Evolutionary conservation across 345 rosid genomes (phyloP).

Genomic region (Stellera chamaejasme): DNA sequence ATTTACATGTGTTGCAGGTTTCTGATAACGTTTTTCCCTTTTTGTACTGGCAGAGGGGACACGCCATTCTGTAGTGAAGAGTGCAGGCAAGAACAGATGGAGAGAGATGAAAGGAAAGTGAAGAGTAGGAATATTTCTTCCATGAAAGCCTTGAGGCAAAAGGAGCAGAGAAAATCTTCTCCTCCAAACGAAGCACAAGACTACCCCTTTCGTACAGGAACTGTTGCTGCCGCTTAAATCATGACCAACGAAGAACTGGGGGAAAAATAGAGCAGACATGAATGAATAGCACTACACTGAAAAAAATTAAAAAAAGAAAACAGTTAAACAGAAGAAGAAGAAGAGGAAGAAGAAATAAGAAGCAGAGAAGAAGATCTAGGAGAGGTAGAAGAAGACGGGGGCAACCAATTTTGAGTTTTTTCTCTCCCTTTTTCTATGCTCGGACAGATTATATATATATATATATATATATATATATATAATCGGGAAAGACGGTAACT

Average conservation of each 20-base stretch:
- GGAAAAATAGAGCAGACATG: not conserved
- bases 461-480: not conserved
- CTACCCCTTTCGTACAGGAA: constrained; percentile 28
- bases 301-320: not conserved
- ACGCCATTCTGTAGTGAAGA: constrained; percentile 81
- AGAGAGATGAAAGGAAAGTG: constrained; percentile 51
- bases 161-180: constrained; percentile 31
- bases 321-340: too few species aligned
- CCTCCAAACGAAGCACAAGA: constrained; percentile 28
- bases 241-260: not conserved
- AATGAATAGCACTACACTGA: not conserved
- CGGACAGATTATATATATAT: not conserved
- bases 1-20: not conserved
- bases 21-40: not conserved
- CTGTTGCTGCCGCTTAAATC: constrained; percentile 40
- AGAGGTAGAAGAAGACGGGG: constrained; percentile 3
- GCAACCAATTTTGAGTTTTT: not conserved
- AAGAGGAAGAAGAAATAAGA: too few species aligned
- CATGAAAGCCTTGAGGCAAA: constrained; percentile 42
- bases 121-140: constrained; percentile 52
- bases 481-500: not conserved
- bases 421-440: not conserved
- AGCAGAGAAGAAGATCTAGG: constrained; percentile 14
- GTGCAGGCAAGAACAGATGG: constrained; percentile 78
- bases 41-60: constrained; percentile 55